Conservation (phyloP, 108 stramenopile genomes). For the Nannochloropsis oceanica region DNA sequence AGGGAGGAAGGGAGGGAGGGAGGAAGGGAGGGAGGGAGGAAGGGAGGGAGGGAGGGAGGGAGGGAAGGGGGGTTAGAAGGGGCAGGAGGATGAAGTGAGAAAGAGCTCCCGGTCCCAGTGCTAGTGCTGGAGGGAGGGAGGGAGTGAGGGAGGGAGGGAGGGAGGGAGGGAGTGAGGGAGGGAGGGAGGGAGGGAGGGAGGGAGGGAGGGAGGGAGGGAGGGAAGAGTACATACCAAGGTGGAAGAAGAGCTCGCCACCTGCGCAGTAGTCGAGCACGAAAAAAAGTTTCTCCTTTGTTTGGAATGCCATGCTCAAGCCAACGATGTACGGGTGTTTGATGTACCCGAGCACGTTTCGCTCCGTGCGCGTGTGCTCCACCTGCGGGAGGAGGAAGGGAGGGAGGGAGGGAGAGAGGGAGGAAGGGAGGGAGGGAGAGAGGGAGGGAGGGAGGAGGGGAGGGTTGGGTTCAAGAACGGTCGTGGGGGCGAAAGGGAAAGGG, state of each 20-base stretch:
- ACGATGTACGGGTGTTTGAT: slow-evolving; percentile 96
- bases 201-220: background rate
- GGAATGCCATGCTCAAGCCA: slow-evolving; percentile 96
- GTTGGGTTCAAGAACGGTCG: no score
- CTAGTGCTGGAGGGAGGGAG: background rate
- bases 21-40: background rate
- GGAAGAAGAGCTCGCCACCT: slow-evolving; percentile 96
- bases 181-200: background rate
- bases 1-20: background rate
- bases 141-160: background rate
- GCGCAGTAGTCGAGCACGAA: slow-evolving; percentile 96
- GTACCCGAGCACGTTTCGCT: slow-evolving; percentile 85
- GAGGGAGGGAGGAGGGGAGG: background rate
- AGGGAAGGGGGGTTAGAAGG: no score
- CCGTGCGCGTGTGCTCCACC: slow-evolving; percentile 95
- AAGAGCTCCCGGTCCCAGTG: background rate
- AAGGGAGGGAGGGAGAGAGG: background rate
- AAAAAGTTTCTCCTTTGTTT: slow-evolving; percentile 84
- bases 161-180: background rate
- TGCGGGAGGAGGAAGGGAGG: slow-evolving; percentile 21
- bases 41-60: background rate
- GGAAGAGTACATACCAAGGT: slow-evolving; percentile 45
- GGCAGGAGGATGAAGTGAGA: no score
- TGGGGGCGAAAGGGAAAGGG: no score
- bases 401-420: background rate